Conservation (phyloP, 2,329 filamentous ascomycete genomes). For the Phoma sp. region DNA sequence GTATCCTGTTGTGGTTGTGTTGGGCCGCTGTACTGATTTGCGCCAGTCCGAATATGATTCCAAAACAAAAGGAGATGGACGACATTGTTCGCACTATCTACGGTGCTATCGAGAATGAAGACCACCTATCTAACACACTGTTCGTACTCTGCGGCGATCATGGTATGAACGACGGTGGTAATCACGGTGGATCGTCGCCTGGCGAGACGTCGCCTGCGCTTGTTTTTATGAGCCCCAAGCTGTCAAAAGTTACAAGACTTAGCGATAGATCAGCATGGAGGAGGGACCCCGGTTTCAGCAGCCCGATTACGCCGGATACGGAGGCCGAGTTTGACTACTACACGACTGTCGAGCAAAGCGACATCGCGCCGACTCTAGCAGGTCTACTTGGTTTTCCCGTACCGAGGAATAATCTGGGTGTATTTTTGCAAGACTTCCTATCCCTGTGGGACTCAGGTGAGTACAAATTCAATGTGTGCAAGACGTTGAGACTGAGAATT, state of each 20-base stretch:
- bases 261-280: neutral
- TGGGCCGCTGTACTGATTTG: conserved; percentile 16
- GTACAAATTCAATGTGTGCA: conserved; percentile 48
- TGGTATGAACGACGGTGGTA: conserved; percentile 99
- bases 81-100: conserved; percentile 78
- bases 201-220: conserved; percentile 94
- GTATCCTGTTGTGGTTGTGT: conserved; percentile 18
- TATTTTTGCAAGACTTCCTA: conserved; percentile 81
- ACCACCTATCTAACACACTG: conserved; percentile 77
- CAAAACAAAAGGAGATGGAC: conserved; percentile 96
- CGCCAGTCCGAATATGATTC: conserved; percentile 81
- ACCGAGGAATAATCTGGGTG: conserved; percentile 87
- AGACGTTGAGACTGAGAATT: conserved; percentile 30
- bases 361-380: conserved; percentile 87
- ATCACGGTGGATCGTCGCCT: conserved; percentile 91
- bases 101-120: conserved; percentile 71
- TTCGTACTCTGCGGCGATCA: conserved; percentile 92
- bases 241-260: conserved; percentile 62
- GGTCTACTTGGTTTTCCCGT: conserved; percentile 86
- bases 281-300: conserved; percentile 27
- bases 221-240: conserved; percentile 86
- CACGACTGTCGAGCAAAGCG: conserved; percentile 85
- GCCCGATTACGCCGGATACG: conserved; percentile 63
- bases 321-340: conserved; percentile 81
- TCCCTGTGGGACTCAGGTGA: conserved; percentile 75